Base-by-base conservation (phyloP, 2,329 filamentous ascomycete species). In the Ceratocystis cacaofunesta region DNA sequence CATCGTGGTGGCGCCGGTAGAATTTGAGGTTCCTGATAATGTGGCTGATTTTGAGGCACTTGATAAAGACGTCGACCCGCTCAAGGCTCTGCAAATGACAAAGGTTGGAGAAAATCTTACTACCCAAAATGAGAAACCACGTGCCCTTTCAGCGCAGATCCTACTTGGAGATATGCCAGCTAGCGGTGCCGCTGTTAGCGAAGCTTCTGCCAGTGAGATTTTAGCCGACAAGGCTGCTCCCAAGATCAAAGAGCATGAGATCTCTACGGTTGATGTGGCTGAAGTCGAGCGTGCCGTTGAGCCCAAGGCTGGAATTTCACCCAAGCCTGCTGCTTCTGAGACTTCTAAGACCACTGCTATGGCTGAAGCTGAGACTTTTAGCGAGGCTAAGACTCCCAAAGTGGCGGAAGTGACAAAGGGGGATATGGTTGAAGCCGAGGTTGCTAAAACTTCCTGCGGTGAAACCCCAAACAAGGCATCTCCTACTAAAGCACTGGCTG, bases 21-120 rank as follows among this genome's bases (percentile, higher is more conserved):
- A 50, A 17, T 63, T 52, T 55, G 62, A 63, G 17, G 46, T 58
- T 46, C 63, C 52, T 5, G 63, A 64, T 46, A 43, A 64, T 44
- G 63, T 46, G 3, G 50, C 41, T 60, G 50, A 44, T 19, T 58
- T 64, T 30, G 58, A 65, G 32, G 58, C 44, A 25, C 36, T 52
- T 15, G 58, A 30, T 32, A 30, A 58, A 25, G 32, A 8, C 12
- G 28, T 4, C 2, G 7, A 58, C 8, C 30, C 55, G 12, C 25
- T 58, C 12, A 30, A 58, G 25, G 15, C 55, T 36, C n/a, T 36
- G 15, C 25, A n/a, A 2, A 36, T 25, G 48, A 28, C 48, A 28
- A 10, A 22, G 5, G 22, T 25, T 2, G 17, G 22, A 15, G 25
- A 52, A 41, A 41, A 4, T 15, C 3, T 12, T 41, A 12, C 36